phyloP scores from a whole-genome alignment of 2,329 filamentous ascomycete species.

The Magnaporthiopsis poae region DNA sequence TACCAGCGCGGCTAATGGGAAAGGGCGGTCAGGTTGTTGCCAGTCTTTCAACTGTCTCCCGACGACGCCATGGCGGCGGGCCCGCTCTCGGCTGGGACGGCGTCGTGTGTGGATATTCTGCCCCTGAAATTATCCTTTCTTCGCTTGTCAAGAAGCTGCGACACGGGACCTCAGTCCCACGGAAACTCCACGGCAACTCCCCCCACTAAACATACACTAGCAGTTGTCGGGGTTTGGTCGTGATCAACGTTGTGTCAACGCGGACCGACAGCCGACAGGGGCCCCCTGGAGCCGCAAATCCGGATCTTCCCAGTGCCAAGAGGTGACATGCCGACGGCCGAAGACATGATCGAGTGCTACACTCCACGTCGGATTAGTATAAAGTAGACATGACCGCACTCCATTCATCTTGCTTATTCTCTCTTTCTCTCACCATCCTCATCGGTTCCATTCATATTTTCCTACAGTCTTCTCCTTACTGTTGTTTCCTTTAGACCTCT shows the following conservation, averaged over 20 bases:
- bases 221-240: no score
- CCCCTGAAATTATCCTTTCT: no score
- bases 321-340: neutral
- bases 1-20: neutral
- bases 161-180: neutral
- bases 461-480: neutral
- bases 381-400: neutral
- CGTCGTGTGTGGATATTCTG: no score
- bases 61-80: no score
- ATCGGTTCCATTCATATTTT: neutral
- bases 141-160: neutral
- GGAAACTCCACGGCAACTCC: no score
- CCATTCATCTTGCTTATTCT: neutral
- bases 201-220: no score
- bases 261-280: no score
- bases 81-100: no score
- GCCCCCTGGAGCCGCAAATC: no score
- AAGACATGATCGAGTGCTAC: neutral
- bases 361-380: neutral
- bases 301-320: neutral
- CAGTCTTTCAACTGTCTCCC: no score
- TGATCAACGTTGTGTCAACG: no score
- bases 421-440: neutral
- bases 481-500: constrained; percentile 1
- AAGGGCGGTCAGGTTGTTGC: neutral